Evolutionary conservation across 768 basidiomycete species (phyloP), one percentile per base, ranked within the genome.

Genomic region (Termitomyces eurrhizus): DNA sequence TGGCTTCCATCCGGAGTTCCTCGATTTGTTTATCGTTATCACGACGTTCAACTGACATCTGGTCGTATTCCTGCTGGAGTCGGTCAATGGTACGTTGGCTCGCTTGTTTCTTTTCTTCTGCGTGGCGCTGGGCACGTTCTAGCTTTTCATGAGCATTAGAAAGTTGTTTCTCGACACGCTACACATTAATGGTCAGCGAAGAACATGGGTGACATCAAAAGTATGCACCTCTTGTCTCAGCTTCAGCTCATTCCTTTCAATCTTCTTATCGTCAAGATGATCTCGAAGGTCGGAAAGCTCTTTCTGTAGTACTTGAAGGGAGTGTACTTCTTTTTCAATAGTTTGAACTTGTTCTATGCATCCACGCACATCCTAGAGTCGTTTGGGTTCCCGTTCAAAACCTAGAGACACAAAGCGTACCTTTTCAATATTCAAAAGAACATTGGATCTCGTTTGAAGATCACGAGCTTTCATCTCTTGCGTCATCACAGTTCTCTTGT

Each of bases 161-260:
- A 12, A 92, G 77, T 69, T 95, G 93, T 61, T 88, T 87, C 63
- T 83, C 77, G n/a, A 91, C 84, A 53, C 93, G 90, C 91, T 96
- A 61, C 14, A 13, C 7, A 18, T 16, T n/a, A 46, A 52, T 41
- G 29, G 49, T 42, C n/a, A 52, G 1, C 35, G 52, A n/a, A 44
- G 21, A 63, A 58, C 1, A 21, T 24, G 35, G 26, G 29, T 37
- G 18, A 29, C 29, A 41, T 29, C 42, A 21, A 44, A 37, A 50
- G 56, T 2, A 24, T 75, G 45, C 61, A 87, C 92, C 80, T 93
- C 89, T 62, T 83, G 82, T 65, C 83, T 82, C 52, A 87, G 80
- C 44, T 79, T 75, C 33, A 92, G 77, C 68, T 92, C 88, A 56
- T 83, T 88, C 26, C 81, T 78, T 70, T 93, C 91, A 26, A 93